Percentiles rank a stretch among this genome's conserved stretches.
These are phyloP conservation scores for Fusarium sp. DNA, from an alignment of 2,329 filamentous ascomycete species.

Conservation along the genomic window DNA sequence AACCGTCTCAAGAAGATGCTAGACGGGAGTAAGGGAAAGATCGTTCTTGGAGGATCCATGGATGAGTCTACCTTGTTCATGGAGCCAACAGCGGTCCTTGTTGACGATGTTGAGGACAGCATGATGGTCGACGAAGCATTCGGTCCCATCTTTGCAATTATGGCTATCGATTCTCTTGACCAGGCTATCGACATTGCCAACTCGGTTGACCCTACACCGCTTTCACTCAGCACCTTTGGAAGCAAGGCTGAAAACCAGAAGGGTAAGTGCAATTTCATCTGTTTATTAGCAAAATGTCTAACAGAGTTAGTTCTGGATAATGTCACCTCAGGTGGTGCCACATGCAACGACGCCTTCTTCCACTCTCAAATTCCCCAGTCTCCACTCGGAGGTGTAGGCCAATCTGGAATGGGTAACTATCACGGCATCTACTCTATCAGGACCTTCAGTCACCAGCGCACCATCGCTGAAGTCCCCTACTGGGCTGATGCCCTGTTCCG, in stretches of 20 bases:
- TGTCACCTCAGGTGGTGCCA: slow-evolving; percentile 62
- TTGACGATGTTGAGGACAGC: slow-evolving; percentile 76
- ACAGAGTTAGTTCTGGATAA: slow-evolving; percentile 52
- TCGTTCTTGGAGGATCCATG: slow-evolving; percentile 86
- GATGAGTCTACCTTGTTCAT: slow-evolving; percentile 86
- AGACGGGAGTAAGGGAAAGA: slow-evolving; percentile 83
- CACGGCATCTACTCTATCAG: slow-evolving; percentile 62
- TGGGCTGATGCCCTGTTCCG: slow-evolving; percentile 65
- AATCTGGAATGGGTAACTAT: slow-evolving; percentile 61
- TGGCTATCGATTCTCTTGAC: slow-evolving; percentile 82
- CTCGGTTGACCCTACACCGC: slow-evolving; percentile 81
- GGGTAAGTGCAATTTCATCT: slow-evolving; percentile 59
- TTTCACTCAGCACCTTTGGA: slow-evolving; percentile 88
- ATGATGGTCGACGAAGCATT: slow-evolving; percentile 89
- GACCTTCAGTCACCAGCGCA: slow-evolving; percentile 55
- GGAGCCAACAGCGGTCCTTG: slow-evolving; percentile 90
- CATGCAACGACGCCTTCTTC: slow-evolving; percentile 61
- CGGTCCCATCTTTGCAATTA: slow-evolving; percentile 88
- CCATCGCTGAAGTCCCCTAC: slow-evolving; percentile 52
- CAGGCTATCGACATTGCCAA: slow-evolving; percentile 87
- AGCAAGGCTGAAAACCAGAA: slow-evolving; percentile 80
- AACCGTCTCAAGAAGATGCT: slow-evolving; percentile 89
- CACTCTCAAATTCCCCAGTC: slow-evolving; percentile 56
- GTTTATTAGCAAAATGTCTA: slow-evolving; percentile 5
- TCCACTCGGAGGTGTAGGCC: slow-evolving; percentile 63